Evolutionary conservation across 108 stramenopile species (phyloP).

Genomic region (Pseudonitzschia delicatissima): DNA sequence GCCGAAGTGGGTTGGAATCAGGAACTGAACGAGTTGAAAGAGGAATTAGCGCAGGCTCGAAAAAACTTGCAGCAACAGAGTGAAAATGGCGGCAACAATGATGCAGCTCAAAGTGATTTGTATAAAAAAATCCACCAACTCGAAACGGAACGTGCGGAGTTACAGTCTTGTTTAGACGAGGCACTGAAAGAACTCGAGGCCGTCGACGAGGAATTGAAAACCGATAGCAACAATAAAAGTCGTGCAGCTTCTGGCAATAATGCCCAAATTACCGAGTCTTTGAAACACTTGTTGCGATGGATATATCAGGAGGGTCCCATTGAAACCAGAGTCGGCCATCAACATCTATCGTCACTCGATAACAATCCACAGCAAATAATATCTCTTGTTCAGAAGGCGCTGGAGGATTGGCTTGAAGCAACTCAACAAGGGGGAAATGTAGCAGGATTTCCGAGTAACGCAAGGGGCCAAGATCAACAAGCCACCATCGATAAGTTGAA

Average conservation of each 20-base stretch:
- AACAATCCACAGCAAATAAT: constrained; percentile 19
- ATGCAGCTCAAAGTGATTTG: constrained; percentile 8
- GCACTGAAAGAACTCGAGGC: constrained; percentile 59
- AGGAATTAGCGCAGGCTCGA: constrained; percentile 27
- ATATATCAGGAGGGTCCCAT: constrained; percentile 31
- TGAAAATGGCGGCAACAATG: not conserved
- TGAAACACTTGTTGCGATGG: constrained; percentile 48
- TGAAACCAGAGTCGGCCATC: constrained; percentile 2
- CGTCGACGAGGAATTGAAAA: constrained; percentile 47
- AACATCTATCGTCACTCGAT: not conserved
- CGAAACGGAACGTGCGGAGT: constrained; percentile 52
- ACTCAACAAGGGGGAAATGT: not conserved
- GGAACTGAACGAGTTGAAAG: constrained; percentile 33
- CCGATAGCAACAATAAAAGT: not conserved
- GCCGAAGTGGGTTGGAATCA: constrained; percentile 47
- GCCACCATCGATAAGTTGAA: constrained; percentile 12
- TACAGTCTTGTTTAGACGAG: constrained; percentile 57
- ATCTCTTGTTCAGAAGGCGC: constrained; percentile 23
- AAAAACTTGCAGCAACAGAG: constrained; percentile 7
- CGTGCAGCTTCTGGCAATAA: not conserved
- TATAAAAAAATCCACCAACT: constrained; percentile 30
- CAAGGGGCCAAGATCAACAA: not conserved
- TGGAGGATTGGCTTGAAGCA: constrained; percentile 27
- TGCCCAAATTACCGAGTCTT: constrained; percentile 24
- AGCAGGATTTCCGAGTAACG: not conserved